phyloP scores from a whole-genome alignment of 2,329 filamentous ascomycete genomes.

The Ilyonectria robusta region DNA sequence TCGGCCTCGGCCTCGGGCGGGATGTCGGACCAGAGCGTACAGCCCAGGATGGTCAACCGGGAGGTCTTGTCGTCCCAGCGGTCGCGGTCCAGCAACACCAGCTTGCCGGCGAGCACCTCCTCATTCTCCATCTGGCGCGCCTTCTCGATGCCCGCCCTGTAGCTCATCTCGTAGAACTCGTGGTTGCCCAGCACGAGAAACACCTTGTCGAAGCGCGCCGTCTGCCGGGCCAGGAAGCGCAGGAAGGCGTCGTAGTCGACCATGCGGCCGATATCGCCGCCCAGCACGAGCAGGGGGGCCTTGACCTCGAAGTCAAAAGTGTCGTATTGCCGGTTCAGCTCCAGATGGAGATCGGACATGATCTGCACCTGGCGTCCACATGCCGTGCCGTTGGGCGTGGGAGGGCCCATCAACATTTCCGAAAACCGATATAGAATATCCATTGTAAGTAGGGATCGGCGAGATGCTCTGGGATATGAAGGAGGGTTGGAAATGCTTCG shows the following conservation, averaged over 20 bases:
- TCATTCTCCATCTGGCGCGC: conserved; percentile 58
- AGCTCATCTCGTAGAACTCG: conserved; percentile 65
- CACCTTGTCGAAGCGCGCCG: conserved; percentile 58
- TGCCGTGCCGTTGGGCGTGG: conserved; percentile 29
- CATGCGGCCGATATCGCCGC: conserved; percentile 66
- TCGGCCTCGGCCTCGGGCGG: conserved; percentile 53
- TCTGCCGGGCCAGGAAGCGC: conserved; percentile 59
- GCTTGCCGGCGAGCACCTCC: conserved; percentile 51
- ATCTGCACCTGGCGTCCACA: conserved; percentile 48
- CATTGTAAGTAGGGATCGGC: conserved; percentile 23
- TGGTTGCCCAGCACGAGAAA: conserved; percentile 68
- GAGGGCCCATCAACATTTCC: conserved; percentile 36
- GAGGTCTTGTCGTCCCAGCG: conserved; percentile 57
- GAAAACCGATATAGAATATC: conserved; percentile 37
- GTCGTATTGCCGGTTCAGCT: conserved; percentile 60
- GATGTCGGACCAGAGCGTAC: conserved; percentile 70
- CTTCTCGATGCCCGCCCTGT: conserved; percentile 53
- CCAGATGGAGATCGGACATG: conserved; percentile 67
- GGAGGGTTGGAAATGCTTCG: not conserved
- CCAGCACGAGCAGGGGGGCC: conserved; percentile 61
- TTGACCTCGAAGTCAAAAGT: conserved; percentile 57
- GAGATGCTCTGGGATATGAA: not conserved
- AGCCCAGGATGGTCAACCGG: conserved; percentile 67
- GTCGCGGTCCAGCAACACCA: conserved; percentile 61
- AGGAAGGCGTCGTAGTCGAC: conserved; percentile 61